These are phyloP conservation scores for Plenodomus tracheiphilus DNA, from an alignment of 2,329 filamentous ascomycete species.

Conservation along the genomic window DNA sequence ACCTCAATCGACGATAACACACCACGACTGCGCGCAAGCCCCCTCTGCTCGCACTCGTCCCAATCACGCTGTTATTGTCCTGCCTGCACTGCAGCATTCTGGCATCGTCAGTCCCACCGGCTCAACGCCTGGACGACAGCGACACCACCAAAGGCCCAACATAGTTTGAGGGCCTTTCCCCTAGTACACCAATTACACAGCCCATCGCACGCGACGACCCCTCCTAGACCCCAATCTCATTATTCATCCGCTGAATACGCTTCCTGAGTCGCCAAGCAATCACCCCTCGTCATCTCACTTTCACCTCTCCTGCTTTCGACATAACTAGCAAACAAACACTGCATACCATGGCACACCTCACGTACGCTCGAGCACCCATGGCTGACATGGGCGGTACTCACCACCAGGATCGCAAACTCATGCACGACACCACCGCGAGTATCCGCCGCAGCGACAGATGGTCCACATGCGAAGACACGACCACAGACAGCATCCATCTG, in stretches of 20 bases:
- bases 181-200: slow-evolving; percentile 37
- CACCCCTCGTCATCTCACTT: slow-evolving; percentile 2
- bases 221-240: slow-evolving; percentile 6
- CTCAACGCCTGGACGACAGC: slow-evolving; percentile 41
- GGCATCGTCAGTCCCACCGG: slow-evolving; percentile 39
- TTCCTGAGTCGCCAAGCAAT: background rate
- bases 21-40: slow-evolving; percentile 41
- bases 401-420: slow-evolving; percentile 34
- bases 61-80: slow-evolving; percentile 38
- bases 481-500: slow-evolving; percentile 23
- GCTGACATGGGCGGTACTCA: slow-evolving; percentile 36
- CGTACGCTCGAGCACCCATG: slow-evolving; percentile 26
- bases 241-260: slow-evolving; percentile 3
- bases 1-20: slow-evolving; percentile 54
- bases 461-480: slow-evolving; percentile 19
- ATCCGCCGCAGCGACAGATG: slow-evolving; percentile 28
- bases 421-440: slow-evolving; percentile 24
- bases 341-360: slow-evolving; percentile 31
- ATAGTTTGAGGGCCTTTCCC: slow-evolving; percentile 42
- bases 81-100: slow-evolving; percentile 34
- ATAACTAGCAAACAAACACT: slow-evolving; percentile 3
- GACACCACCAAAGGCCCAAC: slow-evolving; percentile 33
- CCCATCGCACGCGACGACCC: slow-evolving; percentile 30
- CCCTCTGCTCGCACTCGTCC: slow-evolving; percentile 34
- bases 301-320: background rate